Evolutionary conservation across 148 eudicot genomes (phyloP).

Genomic region (Hydrangea macrophylla): DNA sequence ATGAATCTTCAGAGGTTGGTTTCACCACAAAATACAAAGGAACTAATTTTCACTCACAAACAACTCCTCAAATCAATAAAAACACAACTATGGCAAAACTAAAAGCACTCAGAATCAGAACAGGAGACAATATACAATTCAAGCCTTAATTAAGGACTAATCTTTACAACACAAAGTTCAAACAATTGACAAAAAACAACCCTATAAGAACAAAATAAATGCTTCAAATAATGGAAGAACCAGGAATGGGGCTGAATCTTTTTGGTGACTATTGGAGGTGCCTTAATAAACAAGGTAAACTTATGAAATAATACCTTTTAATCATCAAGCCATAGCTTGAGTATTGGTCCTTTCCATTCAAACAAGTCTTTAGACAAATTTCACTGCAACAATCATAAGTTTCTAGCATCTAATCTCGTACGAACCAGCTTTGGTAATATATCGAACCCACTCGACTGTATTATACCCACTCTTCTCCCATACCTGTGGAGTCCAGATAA

Average conservation of each 20-base stretch:
- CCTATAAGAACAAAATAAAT: conserved; percentile 5
- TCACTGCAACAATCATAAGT: neutral
- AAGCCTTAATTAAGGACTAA: conserved; percentile 17
- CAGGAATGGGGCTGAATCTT: neutral
- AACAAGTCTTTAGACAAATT: conserved; percentile 7
- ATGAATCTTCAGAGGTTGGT: neutral
- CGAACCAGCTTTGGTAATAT: conserved; percentile 93
- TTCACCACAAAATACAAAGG: neutral
- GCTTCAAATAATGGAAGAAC: conserved; percentile 7
- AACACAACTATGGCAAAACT: neutral
- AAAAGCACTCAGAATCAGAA: neutral
- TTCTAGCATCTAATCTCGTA: conserved; percentile 60
- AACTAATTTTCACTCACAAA: neutral
- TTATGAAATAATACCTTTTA: neutral
- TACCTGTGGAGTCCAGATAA: conserved; percentile 38
- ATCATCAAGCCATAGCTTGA: neutral
- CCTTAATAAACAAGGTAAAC: neutral
- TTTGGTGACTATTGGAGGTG: neutral
- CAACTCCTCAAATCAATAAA: neutral
- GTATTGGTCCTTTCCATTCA: neutral
- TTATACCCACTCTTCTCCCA: conserved; percentile 99
- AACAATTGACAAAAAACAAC: conserved; percentile 2
- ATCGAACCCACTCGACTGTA: conserved; percentile 98
- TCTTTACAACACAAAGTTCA: conserved; percentile 13
- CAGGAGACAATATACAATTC: neutral